A percentile compares a stretch with the other conserved stretches of the same genome.
These are phyloP conservation scores for Cercospora citrullina DNA, from an alignment of 2,329 filamentous ascomycete genomes.

Conservation along the genomic window DNA sequence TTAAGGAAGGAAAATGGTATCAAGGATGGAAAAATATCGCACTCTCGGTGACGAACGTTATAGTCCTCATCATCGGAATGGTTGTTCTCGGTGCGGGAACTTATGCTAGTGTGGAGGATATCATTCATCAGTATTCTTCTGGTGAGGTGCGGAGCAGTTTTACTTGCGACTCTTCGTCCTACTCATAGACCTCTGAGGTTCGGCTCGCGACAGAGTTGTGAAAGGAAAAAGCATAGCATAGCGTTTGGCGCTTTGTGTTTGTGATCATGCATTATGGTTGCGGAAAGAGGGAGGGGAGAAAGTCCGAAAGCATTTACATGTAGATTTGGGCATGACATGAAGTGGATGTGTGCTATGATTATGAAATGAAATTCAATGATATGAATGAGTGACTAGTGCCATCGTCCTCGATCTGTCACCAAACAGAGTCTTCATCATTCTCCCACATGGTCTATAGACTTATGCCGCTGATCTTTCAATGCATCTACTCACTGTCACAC, in stretches of 20 bases:
- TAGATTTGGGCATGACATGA: not conserved
- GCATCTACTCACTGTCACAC: too few relatives aligned
- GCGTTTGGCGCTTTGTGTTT: not conserved
- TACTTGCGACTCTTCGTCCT: constrained; percentile 39
- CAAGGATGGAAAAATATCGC: constrained; percentile 47
- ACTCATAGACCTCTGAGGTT: constrained; percentile 11
- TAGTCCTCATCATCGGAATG: constrained; percentile 43
- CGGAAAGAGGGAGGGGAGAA: constrained; percentile 4
- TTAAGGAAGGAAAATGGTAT: constrained; percentile 52
- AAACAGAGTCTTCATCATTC: too few relatives aligned
- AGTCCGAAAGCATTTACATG: not conserved
- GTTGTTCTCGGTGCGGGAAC: constrained; percentile 43
- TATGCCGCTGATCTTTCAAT: too few relatives aligned
- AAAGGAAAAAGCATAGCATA: not conserved
- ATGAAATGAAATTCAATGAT: not conserved
- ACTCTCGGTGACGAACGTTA: constrained; percentile 48
- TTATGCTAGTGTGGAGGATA: constrained; percentile 49
- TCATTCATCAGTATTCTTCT: constrained; percentile 43
- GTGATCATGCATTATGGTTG: not conserved
- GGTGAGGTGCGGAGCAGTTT: constrained; percentile 45
- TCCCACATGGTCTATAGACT: too few relatives aligned
- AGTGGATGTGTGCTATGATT: not conserved
- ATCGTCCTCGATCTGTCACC: not conserved
- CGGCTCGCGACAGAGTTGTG: not conserved
- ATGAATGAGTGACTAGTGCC: not conserved